Conservation (phyloP, 2,329 filamentous ascomycete genomes). For the Colletotrichum australisinense region DNA sequence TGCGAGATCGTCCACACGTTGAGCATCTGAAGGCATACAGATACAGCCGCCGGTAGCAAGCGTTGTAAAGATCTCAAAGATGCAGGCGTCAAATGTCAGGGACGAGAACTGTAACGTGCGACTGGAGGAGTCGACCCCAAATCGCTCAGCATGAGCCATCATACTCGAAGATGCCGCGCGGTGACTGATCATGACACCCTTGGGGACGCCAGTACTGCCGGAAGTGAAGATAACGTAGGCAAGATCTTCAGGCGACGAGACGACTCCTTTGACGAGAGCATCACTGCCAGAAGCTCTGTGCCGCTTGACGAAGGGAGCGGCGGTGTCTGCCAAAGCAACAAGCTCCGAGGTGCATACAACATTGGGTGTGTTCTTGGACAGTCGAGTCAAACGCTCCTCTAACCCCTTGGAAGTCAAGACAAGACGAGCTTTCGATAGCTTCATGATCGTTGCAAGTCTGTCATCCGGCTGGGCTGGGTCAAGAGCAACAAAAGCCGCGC, state of each 20-base stretch:
- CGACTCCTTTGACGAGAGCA: background rate
- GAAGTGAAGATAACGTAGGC: background rate
- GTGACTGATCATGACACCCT: background rate
- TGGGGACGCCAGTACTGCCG: background rate
- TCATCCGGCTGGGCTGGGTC: constrained; percentile 10
- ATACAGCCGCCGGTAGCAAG: constrained; percentile 67
- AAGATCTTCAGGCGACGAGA: background rate
- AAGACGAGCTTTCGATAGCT: background rate
- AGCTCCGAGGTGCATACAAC: background rate
- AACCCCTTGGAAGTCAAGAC: background rate
- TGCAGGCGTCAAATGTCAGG: constrained; percentile 64
- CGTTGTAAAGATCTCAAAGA: constrained; percentile 62
- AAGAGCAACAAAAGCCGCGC: constrained; percentile 27
- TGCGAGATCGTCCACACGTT: constrained; percentile 60
- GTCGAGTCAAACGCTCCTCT: background rate
- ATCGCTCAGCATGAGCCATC: background rate
- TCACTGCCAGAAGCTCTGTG: background rate
- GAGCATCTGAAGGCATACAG: constrained; percentile 64
- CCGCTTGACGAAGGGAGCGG: background rate
- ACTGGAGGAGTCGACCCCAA: constrained; percentile 35
- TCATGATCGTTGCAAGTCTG: background rate
- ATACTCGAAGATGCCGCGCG: background rate
- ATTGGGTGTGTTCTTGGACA: background rate
- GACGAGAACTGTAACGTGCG: constrained; percentile 57
- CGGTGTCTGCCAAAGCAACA: background rate